phyloP scores from a whole-genome alignment of 2,329 filamentous ascomycete species.

The Arthrobotrys entomopaga region DNA sequence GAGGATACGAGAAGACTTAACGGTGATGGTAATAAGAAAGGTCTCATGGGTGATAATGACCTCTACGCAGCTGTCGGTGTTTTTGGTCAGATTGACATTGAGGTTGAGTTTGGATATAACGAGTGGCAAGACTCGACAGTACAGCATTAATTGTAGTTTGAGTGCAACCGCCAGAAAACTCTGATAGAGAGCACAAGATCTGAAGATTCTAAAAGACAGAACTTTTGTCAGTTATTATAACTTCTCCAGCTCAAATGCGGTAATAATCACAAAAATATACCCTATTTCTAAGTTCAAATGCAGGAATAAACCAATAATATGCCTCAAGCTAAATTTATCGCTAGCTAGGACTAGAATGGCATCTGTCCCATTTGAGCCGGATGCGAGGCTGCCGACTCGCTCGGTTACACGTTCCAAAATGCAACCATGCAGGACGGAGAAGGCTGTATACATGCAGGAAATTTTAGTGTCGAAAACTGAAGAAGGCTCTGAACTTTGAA shows the following conservation, averaged over 20 bases:
- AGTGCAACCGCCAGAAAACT: no score
- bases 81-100: constrained; percentile 66
- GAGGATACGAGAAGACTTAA: constrained; percentile 42
- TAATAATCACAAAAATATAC: no score
- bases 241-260: no score
- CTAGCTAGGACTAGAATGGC: constrained; percentile 2
- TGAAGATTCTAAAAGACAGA: no score
- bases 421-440: not conserved
- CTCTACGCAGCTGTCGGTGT: constrained; percentile 76
- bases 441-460: not conserved
- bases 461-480: not conserved
- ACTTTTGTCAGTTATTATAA: no score
- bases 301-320: no score
- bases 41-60: constrained; percentile 77
- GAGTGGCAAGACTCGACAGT: constrained; percentile 53
- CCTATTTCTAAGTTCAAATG: no score
- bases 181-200: no score
- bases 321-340: not conserved
- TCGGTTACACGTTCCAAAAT: constrained; percentile 5
- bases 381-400: not conserved
- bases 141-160: constrained; percentile 9
- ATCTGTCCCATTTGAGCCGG: constrained; percentile 9
- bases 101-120: constrained; percentile 69
- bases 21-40: constrained; percentile 63
- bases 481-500: constrained; percentile 11